Percentiles rank a stretch among this genome's conserved stretches.
phyloP scores from a whole-genome alignment of 495 filamentous ascomycete genomes.

The Xylaria grammica region DNA sequence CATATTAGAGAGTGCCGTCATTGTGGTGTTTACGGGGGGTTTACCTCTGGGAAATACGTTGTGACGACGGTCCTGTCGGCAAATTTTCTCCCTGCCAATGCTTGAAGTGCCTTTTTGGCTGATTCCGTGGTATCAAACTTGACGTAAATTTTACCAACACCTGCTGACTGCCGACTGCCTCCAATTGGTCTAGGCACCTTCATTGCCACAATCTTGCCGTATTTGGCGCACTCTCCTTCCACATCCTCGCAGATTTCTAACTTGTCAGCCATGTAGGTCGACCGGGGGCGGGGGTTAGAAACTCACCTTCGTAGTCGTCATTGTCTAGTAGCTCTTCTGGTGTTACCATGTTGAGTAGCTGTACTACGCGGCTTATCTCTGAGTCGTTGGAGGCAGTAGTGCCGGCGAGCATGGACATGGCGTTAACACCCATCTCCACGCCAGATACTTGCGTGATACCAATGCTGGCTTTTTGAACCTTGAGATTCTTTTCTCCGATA shows the following conservation, averaged over 20 bases:
- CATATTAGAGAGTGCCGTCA: slow-evolving; percentile 8
- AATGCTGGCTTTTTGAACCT: slow-evolving; percentile 86
- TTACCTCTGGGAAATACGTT: slow-evolving; percentile 91
- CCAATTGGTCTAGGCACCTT: slow-evolving; percentile 89
- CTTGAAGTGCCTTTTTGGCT: slow-evolving; percentile 81
- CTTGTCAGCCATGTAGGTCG: slow-evolving; percentile 28
- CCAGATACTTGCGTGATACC: slow-evolving; percentile 88
- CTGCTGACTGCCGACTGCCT: slow-evolving; percentile 77
- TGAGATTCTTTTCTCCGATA: slow-evolving; percentile 82
- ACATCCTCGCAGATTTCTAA: slow-evolving; percentile 95
- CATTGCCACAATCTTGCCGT: slow-evolving; percentile 78
- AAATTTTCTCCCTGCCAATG: slow-evolving; percentile 92
- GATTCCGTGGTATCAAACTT: slow-evolving; percentile 82
- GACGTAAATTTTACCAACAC: slow-evolving; percentile 97
- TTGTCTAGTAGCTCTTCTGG: slow-evolving; percentile 91
- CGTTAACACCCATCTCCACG: slow-evolving; percentile 93
- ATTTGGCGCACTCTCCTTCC: slow-evolving; percentile 89
- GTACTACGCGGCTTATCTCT: slow-evolving; percentile 80
- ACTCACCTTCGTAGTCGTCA: slow-evolving; percentile 89
- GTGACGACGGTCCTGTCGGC: slow-evolving; percentile 94
- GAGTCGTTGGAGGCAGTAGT: slow-evolving; percentile 75
- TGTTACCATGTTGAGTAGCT: slow-evolving; percentile 97
- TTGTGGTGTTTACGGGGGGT: slow-evolving; percentile 23
- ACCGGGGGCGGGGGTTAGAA: not conserved
- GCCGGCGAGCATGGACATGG: slow-evolving; percentile 98